phyloP scores from a whole-genome alignment of 2,329 filamentous ascomycete genomes.

The Verticillium albo-atrum region DNA sequence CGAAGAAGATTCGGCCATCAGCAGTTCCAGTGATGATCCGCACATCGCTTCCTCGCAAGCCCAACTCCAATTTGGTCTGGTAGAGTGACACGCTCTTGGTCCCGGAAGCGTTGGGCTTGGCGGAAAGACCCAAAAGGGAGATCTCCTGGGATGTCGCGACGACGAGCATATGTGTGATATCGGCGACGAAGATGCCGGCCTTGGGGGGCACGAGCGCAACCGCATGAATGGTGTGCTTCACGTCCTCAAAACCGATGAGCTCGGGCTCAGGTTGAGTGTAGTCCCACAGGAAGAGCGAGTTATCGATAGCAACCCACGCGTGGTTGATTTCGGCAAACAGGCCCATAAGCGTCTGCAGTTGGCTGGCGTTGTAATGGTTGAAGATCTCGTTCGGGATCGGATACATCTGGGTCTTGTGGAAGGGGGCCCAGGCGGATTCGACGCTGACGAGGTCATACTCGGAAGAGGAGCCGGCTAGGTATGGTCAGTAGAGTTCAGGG shows the following conservation, averaged over 20 bases:
- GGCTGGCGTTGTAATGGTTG: constrained; percentile 82
- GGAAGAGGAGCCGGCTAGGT: constrained; percentile 76
- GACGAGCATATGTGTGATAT: constrained; percentile 84
- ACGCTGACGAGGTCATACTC: constrained; percentile 77
- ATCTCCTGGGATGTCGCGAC: constrained; percentile 85
- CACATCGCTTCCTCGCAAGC: constrained; percentile 72
- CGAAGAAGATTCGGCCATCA: constrained; percentile 90
- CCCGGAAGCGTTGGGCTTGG: constrained; percentile 62
- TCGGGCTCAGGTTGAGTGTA: constrained; percentile 91
- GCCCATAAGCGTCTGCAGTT: constrained; percentile 90
- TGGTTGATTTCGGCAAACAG: constrained; percentile 92
- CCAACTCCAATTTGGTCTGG: constrained; percentile 79
- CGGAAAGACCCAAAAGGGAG: constrained; percentile 77
- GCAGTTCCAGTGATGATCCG: constrained; percentile 75
- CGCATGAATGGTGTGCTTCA: constrained; percentile 81
- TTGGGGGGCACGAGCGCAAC: constrained; percentile 84
- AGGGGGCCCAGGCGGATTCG: constrained; percentile 76
- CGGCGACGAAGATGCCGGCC: constrained; percentile 77
- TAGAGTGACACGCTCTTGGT: constrained; percentile 74
- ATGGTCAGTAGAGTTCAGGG: constrained; percentile 17
- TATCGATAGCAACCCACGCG: constrained; percentile 94
- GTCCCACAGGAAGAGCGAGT: constrained; percentile 95
- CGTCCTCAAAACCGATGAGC: constrained; percentile 87
- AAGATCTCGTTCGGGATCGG: constrained; percentile 89
- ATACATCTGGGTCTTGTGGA: constrained; percentile 81